Evolutionary conservation across 2,329 filamentous ascomycete species (phyloP), one percentile per base, ranked within the genome.

Genomic region (Hysterium pulicare): DNA sequence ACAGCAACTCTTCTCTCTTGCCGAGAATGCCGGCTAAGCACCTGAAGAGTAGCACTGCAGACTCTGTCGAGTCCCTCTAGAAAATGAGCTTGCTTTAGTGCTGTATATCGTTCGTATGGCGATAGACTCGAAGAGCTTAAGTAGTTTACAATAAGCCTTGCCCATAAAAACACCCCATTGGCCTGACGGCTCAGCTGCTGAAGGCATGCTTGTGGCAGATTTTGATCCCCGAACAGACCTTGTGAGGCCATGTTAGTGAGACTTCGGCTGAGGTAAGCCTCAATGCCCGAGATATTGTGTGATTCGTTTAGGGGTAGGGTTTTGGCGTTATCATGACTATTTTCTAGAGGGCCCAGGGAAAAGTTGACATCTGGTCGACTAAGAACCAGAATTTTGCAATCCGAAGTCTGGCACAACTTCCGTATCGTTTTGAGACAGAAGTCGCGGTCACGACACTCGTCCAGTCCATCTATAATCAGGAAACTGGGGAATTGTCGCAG

Each of bases 161-260:
- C 56, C 60, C 59, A 62, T 6, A 62, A 44, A 38, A 64, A 62
- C n/a, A 51, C 42, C 5, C 60, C 59, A 20, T 56, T 47, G n/a
- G 55, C 47, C 32, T 38, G 38, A 13, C 41, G 37, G 9, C 55
- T 50, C 11, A 59, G 38, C 8, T 48, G 30, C 7, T 46, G 20
- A 21, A 61, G 54, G 3, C 56, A 38, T 1, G 40, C 40, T n/a
- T 51, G 52, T 33, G 61, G 53, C 51, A 61, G 54, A 2, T 24
- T 16, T 39, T 53, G 26, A 58, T 57, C 1, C 55, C 58, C 37
- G 61, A 62, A 40, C 49, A 62, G 5, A 7, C 60, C 60, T 44
- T 59, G 53, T 23, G 59, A 51, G 10, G 55, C 57, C 44, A 64
- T 49, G 7, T 44, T 47, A 19, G 49, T 48, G n/a, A 64, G 40